These are phyloP conservation scores for Lyophyllum semitale DNA, from an alignment of 768 basidiomycete genomes.

Conservation along the genomic window DNA sequence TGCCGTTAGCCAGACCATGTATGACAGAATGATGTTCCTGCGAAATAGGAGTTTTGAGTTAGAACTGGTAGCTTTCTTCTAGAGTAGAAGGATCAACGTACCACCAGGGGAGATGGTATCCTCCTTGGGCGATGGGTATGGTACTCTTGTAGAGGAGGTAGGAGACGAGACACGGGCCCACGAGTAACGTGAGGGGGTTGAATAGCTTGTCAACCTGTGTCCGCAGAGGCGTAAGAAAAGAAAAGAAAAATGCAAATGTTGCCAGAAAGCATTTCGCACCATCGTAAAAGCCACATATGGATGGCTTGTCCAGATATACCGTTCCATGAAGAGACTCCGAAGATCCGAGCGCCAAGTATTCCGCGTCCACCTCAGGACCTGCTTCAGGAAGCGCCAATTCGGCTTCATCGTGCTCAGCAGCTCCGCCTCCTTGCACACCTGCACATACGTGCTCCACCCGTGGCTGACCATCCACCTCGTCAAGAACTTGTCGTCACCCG, in stretches of 20 bases:
- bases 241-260: no score
- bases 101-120: conserved; percentile 85
- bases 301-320: conserved; percentile 85
- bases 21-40: conserved; percentile 74
- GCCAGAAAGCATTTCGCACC: no score
- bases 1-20: conserved; percentile 70
- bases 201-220: conserved; percentile 80
- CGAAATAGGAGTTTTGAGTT: conserved; percentile 18
- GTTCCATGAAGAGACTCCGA: conserved; percentile 84
- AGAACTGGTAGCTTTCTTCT: neutral
- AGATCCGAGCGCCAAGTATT: conserved; percentile 95
- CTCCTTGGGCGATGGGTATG: conserved; percentile 62
- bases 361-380: conserved; percentile 90
- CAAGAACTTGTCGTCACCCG: conserved; percentile 92
- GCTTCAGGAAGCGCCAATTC: conserved; percentile 94
- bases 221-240: conserved; percentile 45
- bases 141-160: conserved; percentile 82
- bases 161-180: conserved; percentile 79
- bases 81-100: conserved; percentile 32
- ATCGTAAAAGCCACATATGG: conserved; percentile 94
- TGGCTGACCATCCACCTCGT: conserved; percentile 97
- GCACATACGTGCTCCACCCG: conserved; percentile 94
- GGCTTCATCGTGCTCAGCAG: conserved; percentile 94
- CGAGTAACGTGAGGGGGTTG: conserved; percentile 84
- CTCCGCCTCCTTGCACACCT: conserved; percentile 83